Base-by-base conservation (phyloP, 177 flowering plant genomes). In the Tripterygium wilfordii region DNA sequence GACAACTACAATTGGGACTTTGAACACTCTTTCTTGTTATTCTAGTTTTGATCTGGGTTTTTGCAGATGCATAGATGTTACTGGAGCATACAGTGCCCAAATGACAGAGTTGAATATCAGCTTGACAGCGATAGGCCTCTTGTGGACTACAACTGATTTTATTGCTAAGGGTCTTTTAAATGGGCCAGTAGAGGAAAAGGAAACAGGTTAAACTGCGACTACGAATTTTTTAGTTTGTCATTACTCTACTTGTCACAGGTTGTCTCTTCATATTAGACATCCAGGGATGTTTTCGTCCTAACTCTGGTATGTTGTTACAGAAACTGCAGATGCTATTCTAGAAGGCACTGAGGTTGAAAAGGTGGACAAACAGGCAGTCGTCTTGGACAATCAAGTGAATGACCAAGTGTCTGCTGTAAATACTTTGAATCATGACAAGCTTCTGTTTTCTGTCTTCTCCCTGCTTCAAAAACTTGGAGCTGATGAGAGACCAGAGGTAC, bases 401-500 rank as follows among this genome's bases (percentile, higher is more conserved):
- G 62, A 66, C 29, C 60, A 50, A 61, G 52, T 44, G 66, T 50
- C 63, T 36, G 23, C 50, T 23, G 47, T 66, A 36, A 60, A 65
- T 54, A 42, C 36, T 25, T 68, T 60, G 60, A 80, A 82, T 49
- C 57, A 65, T 58, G 78, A 84, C 45, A 74, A 71, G 67, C 49
- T 86, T 68, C 67, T 88, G 10, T 73, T 92, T 53, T 72, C 84
- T 46, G 82, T 82, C 62, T 92, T 92, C 66, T 79, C 94, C 13
- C 69, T 89, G 40, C 94, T 92, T 49, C 85, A 88, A 49, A 81
- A 72, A 28, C 88, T 92, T 64, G 99, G 91, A 49, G 77, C 85
- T 53, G 99, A 92, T 72, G 96, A 80, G 25, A 86, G 99, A 53
- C 99, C 99, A 58, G 99, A 92, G 96, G 99, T 92, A 71, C 52